phyloP scores from a whole-genome alignment of 768 basidiomycete species.

The Russula vinacea region DNA sequence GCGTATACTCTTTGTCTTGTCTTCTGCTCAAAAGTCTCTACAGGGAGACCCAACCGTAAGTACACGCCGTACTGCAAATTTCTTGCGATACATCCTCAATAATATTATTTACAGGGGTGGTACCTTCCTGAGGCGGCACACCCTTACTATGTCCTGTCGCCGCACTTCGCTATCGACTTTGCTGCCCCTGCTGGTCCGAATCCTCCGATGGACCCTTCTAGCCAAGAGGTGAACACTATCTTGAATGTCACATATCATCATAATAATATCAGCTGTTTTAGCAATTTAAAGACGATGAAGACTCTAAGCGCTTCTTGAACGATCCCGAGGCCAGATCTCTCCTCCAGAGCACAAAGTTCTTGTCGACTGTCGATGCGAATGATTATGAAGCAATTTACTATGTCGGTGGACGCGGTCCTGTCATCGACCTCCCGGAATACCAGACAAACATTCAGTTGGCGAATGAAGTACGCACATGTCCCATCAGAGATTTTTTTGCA shows the following conservation, averaged over 20 bases:
- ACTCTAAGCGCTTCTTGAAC: conserved; percentile 53
- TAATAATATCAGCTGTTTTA: conserved; percentile 30
- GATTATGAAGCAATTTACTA: conserved; percentile 77
- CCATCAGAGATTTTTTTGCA: not conserved
- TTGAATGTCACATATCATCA: not conserved
- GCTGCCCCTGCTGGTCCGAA: conserved; percentile 53
- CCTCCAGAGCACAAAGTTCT: conserved; percentile 54
- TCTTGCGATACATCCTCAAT: not conserved
- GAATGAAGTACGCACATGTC: conserved; percentile 42
- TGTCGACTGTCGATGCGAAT: conserved; percentile 53
- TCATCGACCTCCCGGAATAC: conserved; percentile 65
- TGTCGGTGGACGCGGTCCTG: conserved; percentile 76
- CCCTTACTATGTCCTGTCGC: conserved; percentile 38
- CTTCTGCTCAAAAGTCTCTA: conserved; percentile 59
- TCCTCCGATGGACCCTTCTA: conserved; percentile 62
- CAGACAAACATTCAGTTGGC: conserved; percentile 54
- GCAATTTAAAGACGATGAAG: conserved; percentile 52
- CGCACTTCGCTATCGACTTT: conserved; percentile 44
- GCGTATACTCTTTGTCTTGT: conserved; percentile 68
- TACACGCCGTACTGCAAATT: not conserved
- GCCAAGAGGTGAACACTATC: conserved; percentile 44
- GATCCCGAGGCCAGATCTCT: conserved; percentile 53
- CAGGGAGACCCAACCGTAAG: conserved; percentile 51
- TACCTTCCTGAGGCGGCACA: conserved; percentile 61
- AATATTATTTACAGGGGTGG: conserved; percentile 55